phyloP scores from a whole-genome alignment of 2,329 filamentous ascomycete species.

The Epicoccum nigrum region DNA sequence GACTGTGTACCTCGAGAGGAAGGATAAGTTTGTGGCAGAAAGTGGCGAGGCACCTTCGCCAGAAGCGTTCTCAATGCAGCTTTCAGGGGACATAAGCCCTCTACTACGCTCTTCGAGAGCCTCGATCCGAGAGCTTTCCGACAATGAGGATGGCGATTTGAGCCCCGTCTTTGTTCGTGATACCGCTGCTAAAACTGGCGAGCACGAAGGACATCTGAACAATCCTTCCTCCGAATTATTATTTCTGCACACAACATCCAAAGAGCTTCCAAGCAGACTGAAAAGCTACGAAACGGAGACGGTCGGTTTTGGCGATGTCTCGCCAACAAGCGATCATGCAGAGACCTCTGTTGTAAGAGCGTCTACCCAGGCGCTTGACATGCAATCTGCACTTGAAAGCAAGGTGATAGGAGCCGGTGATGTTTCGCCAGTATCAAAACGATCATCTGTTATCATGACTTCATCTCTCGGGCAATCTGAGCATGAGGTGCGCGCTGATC shows the following conservation, averaged over 20 bases:
- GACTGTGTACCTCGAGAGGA: neutral
- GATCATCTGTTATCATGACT: slow-evolving; percentile 4
- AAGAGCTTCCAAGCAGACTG: neutral
- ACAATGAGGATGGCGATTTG: slow-evolving; percentile 5
- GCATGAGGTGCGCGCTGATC: neutral
- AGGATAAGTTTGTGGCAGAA: neutral
- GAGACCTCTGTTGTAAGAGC: neutral
- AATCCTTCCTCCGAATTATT: neutral
- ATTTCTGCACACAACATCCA: neutral
- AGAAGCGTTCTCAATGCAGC: slow-evolving; percentile 2
- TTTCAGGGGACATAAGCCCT: slow-evolving; percentile 27
- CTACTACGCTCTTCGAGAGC: slow-evolving; percentile 24
- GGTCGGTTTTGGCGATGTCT: slow-evolving; percentile 32
- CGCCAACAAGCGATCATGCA: slow-evolving; percentile 18
- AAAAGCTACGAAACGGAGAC: slow-evolving; percentile 25
- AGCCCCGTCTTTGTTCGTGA: neutral
- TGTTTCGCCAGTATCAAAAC: slow-evolving; percentile 33
- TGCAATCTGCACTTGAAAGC: slow-evolving; percentile 27
- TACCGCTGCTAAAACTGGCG: neutral
- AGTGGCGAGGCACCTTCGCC: slow-evolving; percentile 15
- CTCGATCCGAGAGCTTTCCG: slow-evolving; percentile 11
- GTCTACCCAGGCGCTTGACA: slow-evolving; percentile 10
- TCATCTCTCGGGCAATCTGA: neutral
- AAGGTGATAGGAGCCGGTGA: slow-evolving; percentile 32
- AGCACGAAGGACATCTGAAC: neutral